Evolutionary conservation across 257 asterid genomes (phyloP).

Genomic region (Solanum pinnatisectum): DNA sequence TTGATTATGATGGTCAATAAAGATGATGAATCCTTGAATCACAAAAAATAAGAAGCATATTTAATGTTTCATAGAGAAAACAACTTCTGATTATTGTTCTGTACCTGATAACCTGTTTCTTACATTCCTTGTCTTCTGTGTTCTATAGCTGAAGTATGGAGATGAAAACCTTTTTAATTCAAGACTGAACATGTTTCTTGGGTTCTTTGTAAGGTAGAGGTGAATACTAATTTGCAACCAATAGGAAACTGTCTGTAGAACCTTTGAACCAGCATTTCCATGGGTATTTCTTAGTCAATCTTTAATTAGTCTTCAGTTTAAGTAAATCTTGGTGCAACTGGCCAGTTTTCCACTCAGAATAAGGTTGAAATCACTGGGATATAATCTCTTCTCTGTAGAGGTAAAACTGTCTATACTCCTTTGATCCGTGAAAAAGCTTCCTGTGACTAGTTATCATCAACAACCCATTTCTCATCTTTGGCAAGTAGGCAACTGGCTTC

Average conservation of each 20-base stretch:
- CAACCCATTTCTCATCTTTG: background rate
- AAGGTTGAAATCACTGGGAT: background rate
- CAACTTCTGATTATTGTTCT: background rate
- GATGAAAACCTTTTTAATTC: background rate
- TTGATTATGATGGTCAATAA: background rate
- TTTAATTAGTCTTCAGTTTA: background rate
- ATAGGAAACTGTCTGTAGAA: background rate
- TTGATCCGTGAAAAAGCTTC: background rate
- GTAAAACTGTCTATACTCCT: background rate
- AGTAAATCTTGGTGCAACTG: background rate
- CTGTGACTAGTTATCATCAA: background rate
- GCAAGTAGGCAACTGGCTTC: background rate
- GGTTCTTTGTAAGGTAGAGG: background rate
- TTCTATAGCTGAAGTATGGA: background rate
- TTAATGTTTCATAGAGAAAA: background rate
- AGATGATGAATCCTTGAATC: background rate
- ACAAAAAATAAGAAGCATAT: background rate
- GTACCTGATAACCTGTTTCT: background rate
- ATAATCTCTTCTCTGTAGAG: background rate
- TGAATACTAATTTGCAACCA: background rate
- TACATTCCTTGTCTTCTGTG: background rate
- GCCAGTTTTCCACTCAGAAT: background rate
- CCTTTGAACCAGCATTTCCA: background rate
- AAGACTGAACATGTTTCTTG: background rate
- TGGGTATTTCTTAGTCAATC: background rate